phyloP scores from a whole-genome alignment of 2,329 filamentous ascomycete genomes.

The Claviceps sp. region DNA sequence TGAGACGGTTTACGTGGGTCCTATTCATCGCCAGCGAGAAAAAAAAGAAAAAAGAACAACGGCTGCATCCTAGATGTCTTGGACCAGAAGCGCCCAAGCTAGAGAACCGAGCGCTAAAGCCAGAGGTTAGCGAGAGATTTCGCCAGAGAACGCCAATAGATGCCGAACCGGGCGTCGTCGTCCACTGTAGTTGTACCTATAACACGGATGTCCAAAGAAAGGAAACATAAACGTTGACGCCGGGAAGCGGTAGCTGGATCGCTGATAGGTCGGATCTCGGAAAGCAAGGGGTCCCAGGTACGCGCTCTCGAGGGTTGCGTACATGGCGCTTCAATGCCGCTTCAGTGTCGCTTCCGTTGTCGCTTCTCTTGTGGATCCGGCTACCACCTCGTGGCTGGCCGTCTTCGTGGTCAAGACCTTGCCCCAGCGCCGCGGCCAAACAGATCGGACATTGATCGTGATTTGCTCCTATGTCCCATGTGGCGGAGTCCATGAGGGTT shows the following conservation, averaged over 20 bases:
- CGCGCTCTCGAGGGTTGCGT: neutral
- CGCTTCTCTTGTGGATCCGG: neutral
- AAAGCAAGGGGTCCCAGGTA: neutral
- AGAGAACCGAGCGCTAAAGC: neutral
- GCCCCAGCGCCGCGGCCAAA: neutral
- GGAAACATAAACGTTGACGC: no score
- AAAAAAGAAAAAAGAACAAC: no score
- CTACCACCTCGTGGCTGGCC: neutral
- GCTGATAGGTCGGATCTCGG: no score
- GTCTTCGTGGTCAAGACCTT: neutral
- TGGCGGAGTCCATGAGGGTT: neutral
- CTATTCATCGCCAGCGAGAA: no score
- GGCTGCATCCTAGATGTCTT: neutral
- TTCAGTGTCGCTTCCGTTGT: neutral
- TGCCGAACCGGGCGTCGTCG: no score
- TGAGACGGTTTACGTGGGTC: neutral
- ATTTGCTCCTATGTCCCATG: neutral
- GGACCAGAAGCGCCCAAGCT: neutral
- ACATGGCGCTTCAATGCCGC: neutral
- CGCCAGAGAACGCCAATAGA: no score
- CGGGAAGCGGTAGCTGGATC: no score
- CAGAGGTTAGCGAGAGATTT: no score
- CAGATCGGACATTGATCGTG: neutral
- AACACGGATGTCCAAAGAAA: no score
- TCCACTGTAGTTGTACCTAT: no score